phyloP scores from a whole-genome alignment of 495 filamentous ascomycete genomes.

The Aspergillus diversus region DNA sequence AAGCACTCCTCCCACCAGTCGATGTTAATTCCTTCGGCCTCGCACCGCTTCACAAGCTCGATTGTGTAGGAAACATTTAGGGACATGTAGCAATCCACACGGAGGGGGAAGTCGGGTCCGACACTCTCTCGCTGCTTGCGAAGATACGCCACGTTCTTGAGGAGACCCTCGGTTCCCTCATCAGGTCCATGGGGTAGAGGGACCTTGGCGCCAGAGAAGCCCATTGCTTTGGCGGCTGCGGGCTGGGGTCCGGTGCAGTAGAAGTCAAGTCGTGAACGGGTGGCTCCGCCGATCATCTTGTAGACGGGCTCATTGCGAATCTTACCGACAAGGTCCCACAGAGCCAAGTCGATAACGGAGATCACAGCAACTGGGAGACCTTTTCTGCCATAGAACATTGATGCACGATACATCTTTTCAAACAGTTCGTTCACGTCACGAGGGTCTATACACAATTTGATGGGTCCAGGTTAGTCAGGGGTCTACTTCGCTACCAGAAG shows the following conservation, averaged over 20 bases:
- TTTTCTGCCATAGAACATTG: conserved; percentile 95
- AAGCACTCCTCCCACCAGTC: conserved; percentile 98
- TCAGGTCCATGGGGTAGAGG: conserved; percentile 87
- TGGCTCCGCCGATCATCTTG: conserved; percentile 87
- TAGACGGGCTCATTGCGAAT: conserved; percentile 91
- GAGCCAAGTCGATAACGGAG: conserved; percentile 86
- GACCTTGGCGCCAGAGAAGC: conserved; percentile 88
- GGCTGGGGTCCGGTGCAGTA: conserved; percentile 94
- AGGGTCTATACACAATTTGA: conserved; percentile 57
- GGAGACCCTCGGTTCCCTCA: conserved; percentile 76
- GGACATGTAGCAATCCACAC: conserved; percentile 97
- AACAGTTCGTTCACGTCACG: conserved; percentile 86
- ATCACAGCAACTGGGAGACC: conserved; percentile 88
- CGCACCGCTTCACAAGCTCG: conserved; percentile 79
- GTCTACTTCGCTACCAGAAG: not conserved
- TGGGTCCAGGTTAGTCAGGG: not conserved
- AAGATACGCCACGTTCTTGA: conserved; percentile 88
- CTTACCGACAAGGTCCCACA: conserved; percentile 92
- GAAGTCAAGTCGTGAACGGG: conserved; percentile 78
- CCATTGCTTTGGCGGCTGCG: conserved; percentile 73
- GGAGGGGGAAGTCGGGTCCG: conserved; percentile 87
- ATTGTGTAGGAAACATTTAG: conserved; percentile 91
- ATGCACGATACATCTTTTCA: conserved; percentile 93
- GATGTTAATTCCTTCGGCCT: conserved; percentile 78
- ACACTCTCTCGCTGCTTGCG: conserved; percentile 81